Evolutionary conservation across 106 monocot genomes (phyloP).

Genomic region (Phalaenopsis equestris): DNA sequence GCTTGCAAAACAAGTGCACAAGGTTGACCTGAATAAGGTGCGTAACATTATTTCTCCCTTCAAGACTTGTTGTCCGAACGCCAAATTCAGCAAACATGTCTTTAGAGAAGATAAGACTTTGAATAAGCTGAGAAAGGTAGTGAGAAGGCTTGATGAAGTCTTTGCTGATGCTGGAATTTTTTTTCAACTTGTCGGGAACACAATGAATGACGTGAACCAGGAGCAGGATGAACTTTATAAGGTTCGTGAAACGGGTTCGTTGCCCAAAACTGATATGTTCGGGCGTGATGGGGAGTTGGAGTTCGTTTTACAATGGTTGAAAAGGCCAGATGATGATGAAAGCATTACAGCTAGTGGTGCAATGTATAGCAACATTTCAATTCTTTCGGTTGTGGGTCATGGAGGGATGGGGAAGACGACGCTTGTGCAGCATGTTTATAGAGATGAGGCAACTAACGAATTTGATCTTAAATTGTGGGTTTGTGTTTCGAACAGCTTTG

Average conservation of each 20-base stretch:
- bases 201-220: not conserved
- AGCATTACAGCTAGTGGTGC: not conserved
- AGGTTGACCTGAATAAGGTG: not conserved
- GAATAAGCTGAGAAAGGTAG: slow-evolving; percentile 6
- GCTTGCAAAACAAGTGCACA: slow-evolving; percentile 7
- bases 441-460: slow-evolving; percentile 10
- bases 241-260: slow-evolving; percentile 11
- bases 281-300: slow-evolving; percentile 16
- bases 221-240: not conserved
- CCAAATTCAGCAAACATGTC: not conserved
- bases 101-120: not conserved
- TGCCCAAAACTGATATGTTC: slow-evolving; percentile 7
- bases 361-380: not conserved
- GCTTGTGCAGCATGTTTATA: slow-evolving; percentile 38
- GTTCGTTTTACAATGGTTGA: slow-evolving; percentile 11
- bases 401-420: slow-evolving; percentile 55
- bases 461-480: slow-evolving; percentile 18
- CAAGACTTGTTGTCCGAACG: not conserved
- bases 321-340: not conserved
- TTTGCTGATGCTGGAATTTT: slow-evolving; percentile 1
- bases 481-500: slow-evolving; percentile 11
- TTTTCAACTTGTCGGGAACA: not conserved
- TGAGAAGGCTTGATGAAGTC: slow-evolving; percentile 13
- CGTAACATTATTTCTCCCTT: not conserved
- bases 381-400: slow-evolving; percentile 28